Percentiles rank a stretch among this genome's conserved stretches.
phyloP scores from a whole-genome alignment of 768 basidiomycete genomes.

The Nevesoporus exiguus region DNA sequence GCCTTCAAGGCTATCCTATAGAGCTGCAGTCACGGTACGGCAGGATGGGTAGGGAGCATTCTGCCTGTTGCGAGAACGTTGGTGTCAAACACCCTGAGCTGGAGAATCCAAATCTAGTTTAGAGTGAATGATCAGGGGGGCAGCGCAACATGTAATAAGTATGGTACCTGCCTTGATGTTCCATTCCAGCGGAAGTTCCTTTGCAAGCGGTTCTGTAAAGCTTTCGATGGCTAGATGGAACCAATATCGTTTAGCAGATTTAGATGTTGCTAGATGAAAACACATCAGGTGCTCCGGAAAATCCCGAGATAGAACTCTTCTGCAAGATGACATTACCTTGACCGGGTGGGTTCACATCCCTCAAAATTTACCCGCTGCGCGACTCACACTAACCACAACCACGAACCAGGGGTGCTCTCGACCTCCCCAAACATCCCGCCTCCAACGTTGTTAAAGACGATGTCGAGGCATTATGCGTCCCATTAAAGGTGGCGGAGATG shows the following conservation, averaged over 20 bases:
- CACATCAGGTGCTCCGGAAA: slow-evolving; percentile 2
- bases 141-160: neutral
- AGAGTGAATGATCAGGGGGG: neutral
- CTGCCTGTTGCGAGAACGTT: neutral
- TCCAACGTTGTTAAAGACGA: slow-evolving; percentile 44
- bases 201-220: slow-evolving; percentile 6
- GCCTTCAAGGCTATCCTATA: slow-evolving; percentile 1
- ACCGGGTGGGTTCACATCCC: slow-evolving; percentile 29
- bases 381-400: slow-evolving; percentile 15
- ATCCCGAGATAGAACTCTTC: slow-evolving; percentile 9
- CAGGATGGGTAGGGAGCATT: slow-evolving; percentile 7
- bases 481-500: slow-evolving; percentile 33
- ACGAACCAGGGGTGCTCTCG: slow-evolving; percentile 34
- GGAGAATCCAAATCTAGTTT: slow-evolving; percentile 14
- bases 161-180: slow-evolving; percentile 15
- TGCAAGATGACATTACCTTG: slow-evolving; percentile 12
- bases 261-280: neutral
- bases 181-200: slow-evolving; percentile 15
- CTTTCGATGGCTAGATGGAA: slow-evolving; percentile 12
- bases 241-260: neutral
- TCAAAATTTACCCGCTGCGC: slow-evolving; percentile 30
- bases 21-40: neutral
- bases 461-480: slow-evolving; percentile 34
- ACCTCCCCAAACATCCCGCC: slow-evolving; percentile 29
- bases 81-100: slow-evolving; percentile 17